Evolutionary conservation across 306 rosid species (phyloP), one percentile per base, ranked within the genome.

Genomic region (Acmispon strigosus): DNA sequence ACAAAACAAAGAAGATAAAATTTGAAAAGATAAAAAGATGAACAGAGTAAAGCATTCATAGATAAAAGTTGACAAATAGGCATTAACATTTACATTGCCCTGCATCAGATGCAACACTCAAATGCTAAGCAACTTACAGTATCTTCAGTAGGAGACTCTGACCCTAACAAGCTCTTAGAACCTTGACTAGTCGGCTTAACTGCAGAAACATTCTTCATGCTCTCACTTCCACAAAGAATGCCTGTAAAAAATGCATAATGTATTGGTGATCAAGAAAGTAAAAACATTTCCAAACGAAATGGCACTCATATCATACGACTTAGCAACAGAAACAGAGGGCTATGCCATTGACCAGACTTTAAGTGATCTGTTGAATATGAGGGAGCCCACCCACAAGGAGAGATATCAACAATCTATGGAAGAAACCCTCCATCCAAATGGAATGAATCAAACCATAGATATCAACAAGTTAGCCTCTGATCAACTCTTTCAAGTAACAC

Each of bases 131-230:
- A 49, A 72, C 89, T 39, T 78, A 91, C 97, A 50, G 60, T 62
- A 67, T 85, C 75, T n/a, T 78, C 69, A 11, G 62, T 67, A 41
- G 87, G 77, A 37, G 90, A 70, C 34, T 80, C 82, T 20, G 81
- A 36, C 8, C 16, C 76, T 29, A 83, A 18, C 68, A 41, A 73
- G 56, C 68, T 67, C 44, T 58, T 74, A 79, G 85, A 71, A 69
- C 67, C 74, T n/a, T 69, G 82, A 69, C 77, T 61, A 74, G 79
- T 57, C 42, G 86, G 69, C 32, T 77, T 81, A 65, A 85, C 78
- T 73, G 82, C 88, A 9, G 84, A 82, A 69, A 64, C 70, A 69
- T 86, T 86, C 74, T 54, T 77, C 65, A 78, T 84, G 29, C 54
- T 71, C 65, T 59, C 86, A 76, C 52, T 80, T 68, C 69, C 84